Conservation (phyloP, 768 basidiomycete species). For the Collybia mongolica region DNA sequence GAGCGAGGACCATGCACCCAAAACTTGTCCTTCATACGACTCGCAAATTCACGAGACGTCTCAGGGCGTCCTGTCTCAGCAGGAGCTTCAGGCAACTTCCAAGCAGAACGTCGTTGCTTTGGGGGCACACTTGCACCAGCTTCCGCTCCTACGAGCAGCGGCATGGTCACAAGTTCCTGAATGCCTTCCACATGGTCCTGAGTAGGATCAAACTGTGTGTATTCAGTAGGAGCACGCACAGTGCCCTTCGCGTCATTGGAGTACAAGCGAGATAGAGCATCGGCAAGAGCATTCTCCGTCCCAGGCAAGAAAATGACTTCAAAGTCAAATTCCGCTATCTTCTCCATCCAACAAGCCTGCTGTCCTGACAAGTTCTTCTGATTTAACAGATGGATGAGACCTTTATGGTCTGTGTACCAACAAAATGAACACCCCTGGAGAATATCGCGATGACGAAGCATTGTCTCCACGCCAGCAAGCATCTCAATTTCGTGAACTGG, state of each 20-base stretch:
- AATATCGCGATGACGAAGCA: not conserved
- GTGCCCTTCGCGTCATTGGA: not conserved
- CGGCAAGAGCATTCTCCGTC: constrained; percentile 24
- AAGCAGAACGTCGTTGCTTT: too few relatives aligned
- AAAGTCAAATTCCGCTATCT: constrained; percentile 30
- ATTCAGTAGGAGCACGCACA: not conserved
- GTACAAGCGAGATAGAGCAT: not conserved
- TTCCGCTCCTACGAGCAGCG: too few relatives aligned
- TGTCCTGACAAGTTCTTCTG: not conserved
- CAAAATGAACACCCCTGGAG: not conserved
- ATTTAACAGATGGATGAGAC: not conserved
- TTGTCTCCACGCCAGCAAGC: not conserved
- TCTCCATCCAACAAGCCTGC: constrained; percentile 34
- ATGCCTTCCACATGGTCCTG: too few relatives aligned
- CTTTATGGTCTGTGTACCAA: not conserved
- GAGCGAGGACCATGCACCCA: too few relatives aligned
- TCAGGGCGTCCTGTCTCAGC: constrained; percentile 1
- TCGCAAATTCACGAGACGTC: too few relatives aligned
- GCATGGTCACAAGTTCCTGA: too few relatives aligned
- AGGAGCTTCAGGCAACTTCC: too few relatives aligned
- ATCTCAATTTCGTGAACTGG: not conserved
- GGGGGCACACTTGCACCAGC: too few relatives aligned
- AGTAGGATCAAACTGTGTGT: too few relatives aligned
- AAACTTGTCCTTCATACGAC: too few relatives aligned
- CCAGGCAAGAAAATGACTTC: constrained; percentile 24